These are phyloP conservation scores for Nemania sp. DNA, from an alignment of 2,329 filamentous ascomycete species.

Conservation along the genomic window DNA sequence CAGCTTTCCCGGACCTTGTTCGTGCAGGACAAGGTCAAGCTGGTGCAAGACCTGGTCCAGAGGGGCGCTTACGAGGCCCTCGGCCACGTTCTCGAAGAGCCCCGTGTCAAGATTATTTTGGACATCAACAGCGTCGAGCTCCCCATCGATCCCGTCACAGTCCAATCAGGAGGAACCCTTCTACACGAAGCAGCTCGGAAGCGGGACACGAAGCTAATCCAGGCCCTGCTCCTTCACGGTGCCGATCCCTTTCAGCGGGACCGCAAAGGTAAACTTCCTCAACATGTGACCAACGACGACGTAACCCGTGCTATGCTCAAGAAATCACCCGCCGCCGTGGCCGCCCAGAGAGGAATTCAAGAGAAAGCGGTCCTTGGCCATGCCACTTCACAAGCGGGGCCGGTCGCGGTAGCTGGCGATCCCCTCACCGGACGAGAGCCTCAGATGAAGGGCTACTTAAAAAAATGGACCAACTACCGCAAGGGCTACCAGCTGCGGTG, in stretches of 20 bases:
- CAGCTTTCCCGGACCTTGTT: constrained; percentile 90
- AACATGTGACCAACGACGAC: constrained; percentile 96
- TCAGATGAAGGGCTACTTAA: constrained; percentile 98
- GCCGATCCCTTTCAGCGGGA: constrained; percentile 95
- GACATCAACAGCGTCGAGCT: constrained; percentile 94
- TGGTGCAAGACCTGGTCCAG: constrained; percentile 79
- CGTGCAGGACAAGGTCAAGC: constrained; percentile 81
- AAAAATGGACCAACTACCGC: constrained; percentile 99
- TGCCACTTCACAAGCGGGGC: constrained; percentile 58
- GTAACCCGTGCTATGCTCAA: constrained; percentile 86
- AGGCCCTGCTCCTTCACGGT: constrained; percentile 88
- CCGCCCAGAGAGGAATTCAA: constrained; percentile 92
- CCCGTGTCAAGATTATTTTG: constrained; percentile 80
- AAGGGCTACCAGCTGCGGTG: constrained; percentile 95
- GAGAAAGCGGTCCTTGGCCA: constrained; percentile 94
- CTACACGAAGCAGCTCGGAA: constrained; percentile 91
- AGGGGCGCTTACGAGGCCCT: constrained; percentile 76
- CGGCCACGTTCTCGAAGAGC: constrained; percentile 80
- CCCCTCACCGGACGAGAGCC: constrained; percentile 79
- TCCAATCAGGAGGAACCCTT: constrained; percentile 85
- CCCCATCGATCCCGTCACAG: constrained; percentile 76
- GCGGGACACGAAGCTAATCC: constrained; percentile 84
- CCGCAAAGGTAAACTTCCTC: constrained; percentile 91
- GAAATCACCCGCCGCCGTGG: constrained; percentile 89
- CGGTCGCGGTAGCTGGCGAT: constrained; percentile 59